Base-by-base conservation (phyloP, 306 rosid species). In the Chamaecrista fasciculata region DNA sequence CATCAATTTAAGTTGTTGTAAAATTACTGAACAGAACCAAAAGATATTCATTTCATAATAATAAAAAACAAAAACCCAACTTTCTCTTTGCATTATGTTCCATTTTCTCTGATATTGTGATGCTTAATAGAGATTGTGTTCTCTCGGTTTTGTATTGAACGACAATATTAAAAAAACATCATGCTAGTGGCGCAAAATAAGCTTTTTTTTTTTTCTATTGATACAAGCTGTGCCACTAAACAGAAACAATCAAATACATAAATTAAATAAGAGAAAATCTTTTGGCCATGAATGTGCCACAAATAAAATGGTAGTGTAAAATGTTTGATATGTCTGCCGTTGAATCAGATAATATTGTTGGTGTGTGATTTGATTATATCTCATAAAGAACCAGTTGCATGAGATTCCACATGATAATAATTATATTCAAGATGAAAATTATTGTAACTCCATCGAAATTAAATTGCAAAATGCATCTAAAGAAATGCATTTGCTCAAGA, bases 1-100 rank as follows among this genome's bases (percentile, higher is more conserved):
- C n/a, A 66, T 69, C 56, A 42, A 42, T 39, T 69, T 56, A 6
- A 26, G 43, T 42, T 55, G 31, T 42, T 25, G n/a, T n/a, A n/a
- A n/a, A n/a, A n/a, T n/a, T n/a, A n/a, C n/a, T n/a, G n/a, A n/a
- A n/a, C n/a, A n/a, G n/a, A n/a, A n/a, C n/a, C n/a, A n/a, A n/a
- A n/a, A n/a, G n/a, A n/a, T n/a, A n/a, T n/a, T n/a, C n/a, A n/a
- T n/a, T n/a, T n/a, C n/a, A n/a, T n/a, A n/a, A n/a, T n/a, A n/a
- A n/a, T n/a, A n/a, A n/a, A n/a, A n/a, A n/a, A n/a, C n/a, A n/a
- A n/a, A n/a, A n/a, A n/a, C n/a, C n/a, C n/a, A n/a, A n/a, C n/a
- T n/a, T n/a, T n/a, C n/a, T n/a, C n/a, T n/a, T n/a, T n/a, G n/a
- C n/a, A n/a, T n/a, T n/a, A n/a, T n/a, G n/a, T n/a, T n/a, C n/a